Conservation (phyloP, 768 basidiomycete species). For the Auriscalpium vulgare region DNA sequence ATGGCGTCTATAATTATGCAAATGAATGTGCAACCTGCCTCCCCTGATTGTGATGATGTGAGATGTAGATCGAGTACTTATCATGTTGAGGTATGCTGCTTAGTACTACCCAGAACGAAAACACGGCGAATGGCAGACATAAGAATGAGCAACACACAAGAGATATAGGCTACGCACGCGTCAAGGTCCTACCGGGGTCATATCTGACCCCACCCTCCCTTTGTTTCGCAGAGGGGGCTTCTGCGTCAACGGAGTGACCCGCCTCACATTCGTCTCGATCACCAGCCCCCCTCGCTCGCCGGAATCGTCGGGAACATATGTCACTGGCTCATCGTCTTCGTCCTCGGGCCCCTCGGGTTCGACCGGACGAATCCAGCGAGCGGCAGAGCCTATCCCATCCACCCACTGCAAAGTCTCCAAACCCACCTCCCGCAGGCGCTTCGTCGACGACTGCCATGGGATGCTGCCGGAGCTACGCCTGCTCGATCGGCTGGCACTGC, state of each 20-base stretch:
- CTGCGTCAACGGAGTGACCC: constrained; percentile 54
- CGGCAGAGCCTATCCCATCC: constrained; percentile 53
- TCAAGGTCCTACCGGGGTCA: background rate
- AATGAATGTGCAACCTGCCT: no score
- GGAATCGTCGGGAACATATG: constrained; percentile 25
- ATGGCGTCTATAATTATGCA: no score
- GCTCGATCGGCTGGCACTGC: constrained; percentile 30
- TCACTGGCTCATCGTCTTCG: constrained; percentile 33
- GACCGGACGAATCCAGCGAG: constrained; percentile 49
- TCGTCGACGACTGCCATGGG: constrained; percentile 52
- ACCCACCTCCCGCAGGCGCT: constrained; percentile 53
- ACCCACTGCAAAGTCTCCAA: constrained; percentile 59
- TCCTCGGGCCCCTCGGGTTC: constrained; percentile 22
- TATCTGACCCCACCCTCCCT: background rate
- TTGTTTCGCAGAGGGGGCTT: constrained; percentile 42
- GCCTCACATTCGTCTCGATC: constrained; percentile 29
- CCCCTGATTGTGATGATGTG: background rate
- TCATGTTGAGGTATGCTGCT: background rate
- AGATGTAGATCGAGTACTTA: background rate
- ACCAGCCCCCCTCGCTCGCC: constrained; percentile 22
- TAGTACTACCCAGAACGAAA: no score
- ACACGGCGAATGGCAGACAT: background rate
- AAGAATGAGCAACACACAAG: constrained; percentile 1
- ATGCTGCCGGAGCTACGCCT: constrained; percentile 33
- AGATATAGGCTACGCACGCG: background rate